phyloP scores from a whole-genome alignment of 257 asterid genomes.

The Scutellaria galericulata region DNA sequence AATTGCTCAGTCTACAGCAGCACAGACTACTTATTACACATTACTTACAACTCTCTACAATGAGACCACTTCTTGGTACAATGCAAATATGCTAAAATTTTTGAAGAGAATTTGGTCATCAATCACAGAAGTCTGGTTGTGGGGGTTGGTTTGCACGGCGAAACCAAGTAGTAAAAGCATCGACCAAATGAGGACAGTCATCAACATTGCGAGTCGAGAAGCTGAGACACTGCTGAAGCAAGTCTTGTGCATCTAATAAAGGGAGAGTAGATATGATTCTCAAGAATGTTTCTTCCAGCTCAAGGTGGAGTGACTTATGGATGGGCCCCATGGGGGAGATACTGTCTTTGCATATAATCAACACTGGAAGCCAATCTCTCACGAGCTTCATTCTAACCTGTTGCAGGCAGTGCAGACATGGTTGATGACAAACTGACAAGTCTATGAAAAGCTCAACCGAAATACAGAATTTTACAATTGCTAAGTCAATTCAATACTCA shows the following conservation, averaged over 20 bases:
- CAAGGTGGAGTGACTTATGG: slow-evolving; percentile 59
- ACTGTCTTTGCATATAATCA: slow-evolving; percentile 69
- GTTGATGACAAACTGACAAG: slow-evolving; percentile 15
- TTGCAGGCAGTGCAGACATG: slow-evolving; percentile 10
- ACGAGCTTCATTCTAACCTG: slow-evolving; percentile 86
- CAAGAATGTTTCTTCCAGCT: slow-evolving; percentile 79
- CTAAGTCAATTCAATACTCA: background rate
- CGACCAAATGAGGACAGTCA: slow-evolving; percentile 79
- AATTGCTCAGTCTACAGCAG: slow-evolving; percentile 5
- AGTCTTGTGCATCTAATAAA: slow-evolving; percentile 62
- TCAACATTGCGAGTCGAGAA: slow-evolving; percentile 82
- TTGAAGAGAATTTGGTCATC: slow-evolving; percentile 4
- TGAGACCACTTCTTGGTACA: slow-evolving; percentile 2
- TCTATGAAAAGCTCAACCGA: background rate
- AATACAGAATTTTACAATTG: background rate
- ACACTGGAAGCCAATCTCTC: slow-evolving; percentile 83
- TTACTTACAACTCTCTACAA: background rate
- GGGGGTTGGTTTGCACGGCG: slow-evolving; percentile 68
- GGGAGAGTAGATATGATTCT: slow-evolving; percentile 85
- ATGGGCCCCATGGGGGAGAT: slow-evolving; percentile 52
- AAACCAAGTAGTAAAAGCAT: slow-evolving; percentile 86
- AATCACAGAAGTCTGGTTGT: slow-evolving; percentile 30
- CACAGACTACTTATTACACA: no score
- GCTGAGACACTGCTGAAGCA: slow-evolving; percentile 83
- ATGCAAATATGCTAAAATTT: background rate